phyloP scores from a whole-genome alignment of 768 basidiomycete genomes.

The Phlebiopsis flavidoalba region DNA sequence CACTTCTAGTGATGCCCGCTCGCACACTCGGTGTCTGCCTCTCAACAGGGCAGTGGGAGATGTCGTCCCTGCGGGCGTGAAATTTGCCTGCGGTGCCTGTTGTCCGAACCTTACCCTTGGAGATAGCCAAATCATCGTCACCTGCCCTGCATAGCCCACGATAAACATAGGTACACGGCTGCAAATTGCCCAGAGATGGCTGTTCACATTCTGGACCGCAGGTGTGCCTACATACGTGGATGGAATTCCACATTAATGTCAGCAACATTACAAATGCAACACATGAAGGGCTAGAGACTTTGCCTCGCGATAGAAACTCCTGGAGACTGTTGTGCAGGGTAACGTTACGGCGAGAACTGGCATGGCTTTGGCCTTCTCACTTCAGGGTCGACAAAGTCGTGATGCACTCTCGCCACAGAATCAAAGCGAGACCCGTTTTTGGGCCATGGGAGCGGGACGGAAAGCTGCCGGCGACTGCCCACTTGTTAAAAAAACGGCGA shows the following conservation, averaged over 20 bases:
- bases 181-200: neutral
- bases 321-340: neutral
- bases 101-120: neutral
- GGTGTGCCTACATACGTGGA: neutral
- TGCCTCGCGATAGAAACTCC: neutral
- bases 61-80: constrained; percentile 1
- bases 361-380: neutral
- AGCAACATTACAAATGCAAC: neutral
- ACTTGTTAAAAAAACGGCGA: neutral
- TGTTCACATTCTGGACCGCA: neutral
- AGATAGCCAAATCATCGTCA: constrained; percentile 1
- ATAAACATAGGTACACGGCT: neutral
- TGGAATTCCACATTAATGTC: neutral
- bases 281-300: too few species aligned
- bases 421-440: neutral
- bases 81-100: neutral
- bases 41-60: neutral
- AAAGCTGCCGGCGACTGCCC: neutral
- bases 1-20: neutral
- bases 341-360: neutral
- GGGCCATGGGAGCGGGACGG: neutral
- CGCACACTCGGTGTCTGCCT: neutral
- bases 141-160: constrained; percentile 4
- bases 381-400: neutral
- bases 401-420: neutral